phyloP scores from a whole-genome alignment of 257 asterid species.

The Solanum boliviense region DNA sequence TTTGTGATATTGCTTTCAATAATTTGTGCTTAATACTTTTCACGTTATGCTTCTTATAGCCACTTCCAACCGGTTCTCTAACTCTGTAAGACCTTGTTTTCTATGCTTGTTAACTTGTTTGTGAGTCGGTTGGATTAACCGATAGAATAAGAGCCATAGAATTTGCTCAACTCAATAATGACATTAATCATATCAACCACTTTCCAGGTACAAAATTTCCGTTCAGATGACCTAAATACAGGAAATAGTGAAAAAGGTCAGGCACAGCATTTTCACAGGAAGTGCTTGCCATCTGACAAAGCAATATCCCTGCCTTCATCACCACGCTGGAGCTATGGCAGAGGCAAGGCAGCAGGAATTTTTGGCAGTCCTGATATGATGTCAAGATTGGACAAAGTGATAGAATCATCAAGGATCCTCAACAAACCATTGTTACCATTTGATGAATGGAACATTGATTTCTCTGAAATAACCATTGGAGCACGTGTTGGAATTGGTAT shows the following conservation, averaged over 20 bases:
- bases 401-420: conserved; percentile 61
- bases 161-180: background rate
- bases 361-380: conserved; percentile 35
- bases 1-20: background rate
- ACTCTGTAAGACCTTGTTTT: background rate
- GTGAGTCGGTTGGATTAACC: background rate
- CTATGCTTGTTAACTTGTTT: background rate
- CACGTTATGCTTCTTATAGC: background rate
- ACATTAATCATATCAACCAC: background rate
- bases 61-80: background rate
- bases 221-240: conserved; percentile 47
- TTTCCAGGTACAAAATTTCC: conserved; percentile 54
- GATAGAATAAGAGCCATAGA: background rate
- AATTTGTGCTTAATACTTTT: background rate
- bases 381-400: conserved; percentile 52
- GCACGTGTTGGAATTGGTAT: conserved; percentile 87
- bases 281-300: conserved; percentile 42
- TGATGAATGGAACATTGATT: conserved; percentile 83
- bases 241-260: conserved; percentile 28
- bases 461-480: conserved; percentile 72
- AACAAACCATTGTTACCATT: conserved; percentile 70
- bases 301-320: conserved; percentile 88
- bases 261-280: conserved; percentile 29
- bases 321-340: conserved; percentile 51
- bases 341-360: conserved; percentile 29